Evolutionary conservation across 345 rosid species (phyloP).

Genomic region (Eutrema yunnanense): DNA sequence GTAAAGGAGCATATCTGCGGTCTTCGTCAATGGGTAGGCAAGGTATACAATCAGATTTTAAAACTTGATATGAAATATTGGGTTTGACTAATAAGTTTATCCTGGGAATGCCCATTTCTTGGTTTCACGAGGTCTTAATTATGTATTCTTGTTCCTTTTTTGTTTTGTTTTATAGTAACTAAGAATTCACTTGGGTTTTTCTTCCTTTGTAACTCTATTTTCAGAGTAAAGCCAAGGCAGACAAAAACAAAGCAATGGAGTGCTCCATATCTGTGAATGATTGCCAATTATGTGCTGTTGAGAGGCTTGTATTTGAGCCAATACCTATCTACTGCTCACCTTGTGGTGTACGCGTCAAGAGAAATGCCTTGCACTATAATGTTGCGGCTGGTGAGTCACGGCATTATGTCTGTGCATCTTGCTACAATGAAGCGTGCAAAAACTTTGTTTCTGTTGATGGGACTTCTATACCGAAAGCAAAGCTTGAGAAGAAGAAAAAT

Average conservation of each 20-base stretch:
- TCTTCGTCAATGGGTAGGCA: conserved; percentile 94
- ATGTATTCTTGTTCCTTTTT: too few species aligned
- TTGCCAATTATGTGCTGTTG: conserved; percentile 91
- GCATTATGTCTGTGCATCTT: conserved; percentile 70
- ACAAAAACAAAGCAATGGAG: conserved; percentile 90
- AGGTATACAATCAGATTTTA: conserved; percentile 37
- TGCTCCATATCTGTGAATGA: conserved; percentile 69
- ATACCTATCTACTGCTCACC: conserved; percentile 82
- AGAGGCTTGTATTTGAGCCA: conserved; percentile 84
- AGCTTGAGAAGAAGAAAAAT: conserved; percentile 82
- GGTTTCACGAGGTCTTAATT: too few species aligned
- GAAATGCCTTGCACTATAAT: conserved; percentile 72
- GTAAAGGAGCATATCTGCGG: conserved; percentile 72
- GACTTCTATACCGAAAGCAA: conserved; percentile 45
- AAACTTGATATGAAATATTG: background rate
- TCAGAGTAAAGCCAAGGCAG: conserved; percentile 88
- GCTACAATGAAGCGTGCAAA: conserved; percentile 76
- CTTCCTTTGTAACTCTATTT: conserved; percentile 7
- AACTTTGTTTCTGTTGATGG: conserved; percentile 60
- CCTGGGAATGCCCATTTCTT: too few species aligned
- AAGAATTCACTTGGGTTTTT: background rate
- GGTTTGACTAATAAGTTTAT: too few species aligned
- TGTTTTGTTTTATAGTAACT: too few species aligned
- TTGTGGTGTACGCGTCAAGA: conserved; percentile 90
- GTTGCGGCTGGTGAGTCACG: conserved; percentile 72